Evolutionary conservation across 106 monocot species (phyloP).

Genomic region (Cymbidium sinense): DNA sequence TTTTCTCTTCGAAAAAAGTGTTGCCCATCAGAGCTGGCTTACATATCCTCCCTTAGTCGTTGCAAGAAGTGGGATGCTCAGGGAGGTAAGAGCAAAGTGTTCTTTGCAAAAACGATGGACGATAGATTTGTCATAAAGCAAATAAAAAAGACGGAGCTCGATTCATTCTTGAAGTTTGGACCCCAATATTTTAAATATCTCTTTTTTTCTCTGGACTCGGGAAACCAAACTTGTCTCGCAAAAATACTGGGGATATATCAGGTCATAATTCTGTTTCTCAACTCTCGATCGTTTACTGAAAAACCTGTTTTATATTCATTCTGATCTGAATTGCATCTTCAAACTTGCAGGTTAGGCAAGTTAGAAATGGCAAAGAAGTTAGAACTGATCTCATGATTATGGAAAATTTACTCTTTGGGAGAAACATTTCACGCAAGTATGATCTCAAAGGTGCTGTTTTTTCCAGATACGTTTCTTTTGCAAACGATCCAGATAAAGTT

Average conservation of each 20-base stretch:
- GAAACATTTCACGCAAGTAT: slow-evolving; percentile 61
- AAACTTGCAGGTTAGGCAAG: slow-evolving; percentile 58
- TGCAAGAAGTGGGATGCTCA: slow-evolving; percentile 98
- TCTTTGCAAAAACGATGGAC: slow-evolving; percentile 95
- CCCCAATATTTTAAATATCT: slow-evolving; percentile 83
- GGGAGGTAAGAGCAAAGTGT: slow-evolving; percentile 94
- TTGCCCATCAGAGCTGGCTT: slow-evolving; percentile 77
- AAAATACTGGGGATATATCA: slow-evolving; percentile 95
- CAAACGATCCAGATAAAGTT: slow-evolving; percentile 36
- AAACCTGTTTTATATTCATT: slow-evolving; percentile 8
- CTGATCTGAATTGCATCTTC: background rate
- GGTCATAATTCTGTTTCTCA: slow-evolving; percentile 23
- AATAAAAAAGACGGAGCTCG: slow-evolving; percentile 85
- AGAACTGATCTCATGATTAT: slow-evolving; percentile 83
- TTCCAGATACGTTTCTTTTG: slow-evolving; percentile 51
- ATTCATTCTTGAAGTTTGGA: slow-evolving; percentile 87
- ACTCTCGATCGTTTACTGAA: background rate
- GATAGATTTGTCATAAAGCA: slow-evolving; percentile 95
- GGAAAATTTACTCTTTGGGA: slow-evolving; percentile 90
- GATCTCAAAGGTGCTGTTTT: slow-evolving; percentile 95
- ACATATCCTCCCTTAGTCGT: slow-evolving; percentile 76
- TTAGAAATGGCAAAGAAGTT: slow-evolving; percentile 65
- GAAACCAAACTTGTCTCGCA: slow-evolving; percentile 92
- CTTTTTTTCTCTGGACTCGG: slow-evolving; percentile 42
- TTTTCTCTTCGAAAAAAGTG: slow-evolving; percentile 63